Conservation (phyloP, 768 basidiomycete genomes). For the Lactarius trivialis region DNA sequence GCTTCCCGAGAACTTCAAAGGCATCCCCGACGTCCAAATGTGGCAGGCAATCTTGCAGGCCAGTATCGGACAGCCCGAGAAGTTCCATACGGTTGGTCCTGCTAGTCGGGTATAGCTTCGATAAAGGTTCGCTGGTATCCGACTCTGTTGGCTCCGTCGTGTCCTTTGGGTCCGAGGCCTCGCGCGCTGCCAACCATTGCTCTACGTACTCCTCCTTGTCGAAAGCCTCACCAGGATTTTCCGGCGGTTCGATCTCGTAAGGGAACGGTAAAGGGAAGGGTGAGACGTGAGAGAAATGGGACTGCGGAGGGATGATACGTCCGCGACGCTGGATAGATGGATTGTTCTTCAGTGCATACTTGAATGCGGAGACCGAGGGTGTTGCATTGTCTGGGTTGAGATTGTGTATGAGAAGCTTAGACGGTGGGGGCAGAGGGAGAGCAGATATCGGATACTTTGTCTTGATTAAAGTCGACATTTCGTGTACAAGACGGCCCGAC, state of each 20-base stretch:
- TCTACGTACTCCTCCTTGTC: constrained; percentile 65
- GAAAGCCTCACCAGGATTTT: constrained; percentile 40
- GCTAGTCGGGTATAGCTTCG: constrained; percentile 43
- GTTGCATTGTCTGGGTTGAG: constrained; percentile 56
- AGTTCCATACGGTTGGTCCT: constrained; percentile 52
- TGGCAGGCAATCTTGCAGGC: constrained; percentile 71
- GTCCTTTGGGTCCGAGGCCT: constrained; percentile 40
- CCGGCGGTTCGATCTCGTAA: no score
- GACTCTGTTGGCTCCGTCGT: constrained; percentile 23
- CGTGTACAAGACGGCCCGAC: not conserved
- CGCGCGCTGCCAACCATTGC: constrained; percentile 63
- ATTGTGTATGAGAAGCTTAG: constrained; percentile 38
- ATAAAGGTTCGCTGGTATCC: constrained; percentile 27
- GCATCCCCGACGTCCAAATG: constrained; percentile 85
- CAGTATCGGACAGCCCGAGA: constrained; percentile 64
- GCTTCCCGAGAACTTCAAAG: constrained; percentile 56
- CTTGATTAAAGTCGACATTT: constrained; percentile 21
- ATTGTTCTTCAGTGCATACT: constrained; percentile 39
- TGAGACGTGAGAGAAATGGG: constrained; percentile 78
- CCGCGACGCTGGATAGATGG: constrained; percentile 70
- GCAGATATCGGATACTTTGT: constrained; percentile 42
- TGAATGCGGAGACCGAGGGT: constrained; percentile 46
- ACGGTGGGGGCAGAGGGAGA: constrained; percentile 43
- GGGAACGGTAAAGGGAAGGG: constrained; percentile 84
- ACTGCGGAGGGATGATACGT: constrained; percentile 46